Evolutionary conservation across 2,329 filamentous ascomycete genomes (phyloP), one percentile per base, ranked within the genome.

Genomic region (Thielaviopsis cerberus): DNA sequence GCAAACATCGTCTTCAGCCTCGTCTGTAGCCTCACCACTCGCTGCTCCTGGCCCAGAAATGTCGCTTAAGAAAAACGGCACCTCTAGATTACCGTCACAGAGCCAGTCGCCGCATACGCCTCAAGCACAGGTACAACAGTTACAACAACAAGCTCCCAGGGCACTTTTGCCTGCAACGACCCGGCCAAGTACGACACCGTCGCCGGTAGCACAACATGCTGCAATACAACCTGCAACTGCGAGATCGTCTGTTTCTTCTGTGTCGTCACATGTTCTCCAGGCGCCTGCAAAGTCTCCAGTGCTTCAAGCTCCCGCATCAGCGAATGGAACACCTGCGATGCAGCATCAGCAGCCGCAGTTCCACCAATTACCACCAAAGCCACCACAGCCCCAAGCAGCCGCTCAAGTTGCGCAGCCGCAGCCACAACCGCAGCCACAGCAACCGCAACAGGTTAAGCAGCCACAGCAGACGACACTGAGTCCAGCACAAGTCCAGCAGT

Each of bases 261-360:
- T 30, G 3, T 30, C 54, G 48, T 26, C 41, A 7, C 54, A 50
- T 23, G 53, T 57, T 17, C 58, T 52, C 27, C 64, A 64, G 7
- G n/a, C 41, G n/a, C 41, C 41, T 48, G n/a, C 11, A 2, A 48
- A 48, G 41, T 48, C 17, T 22, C 41, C 41, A 48, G 41, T 48
- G 5, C 41, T 48, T 22, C 41, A 48, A 26, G 37, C 54, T 4
- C 54, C 54, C n/a, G 54, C 20, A 8, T 50, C 30, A 15, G 41
- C 48, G 23, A 58, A 57, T 48, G 26, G 45, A 22, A 65, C 66
- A 34, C 65, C 67, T 4, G 64, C 69, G 50, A 66, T 66, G 22
- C 67, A 67, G 22, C 68, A 70, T n/a, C 41, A 48, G 51, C 72
- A 72, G 56, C 62, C 65, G 54, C 61, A 67, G 27, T 67, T 67